Percentiles rank a stretch among this genome's conserved stretches.
Evolutionary conservation across 139 green algal species (phyloP).

Genomic region (Edaphochlamys debaryana): DNA sequence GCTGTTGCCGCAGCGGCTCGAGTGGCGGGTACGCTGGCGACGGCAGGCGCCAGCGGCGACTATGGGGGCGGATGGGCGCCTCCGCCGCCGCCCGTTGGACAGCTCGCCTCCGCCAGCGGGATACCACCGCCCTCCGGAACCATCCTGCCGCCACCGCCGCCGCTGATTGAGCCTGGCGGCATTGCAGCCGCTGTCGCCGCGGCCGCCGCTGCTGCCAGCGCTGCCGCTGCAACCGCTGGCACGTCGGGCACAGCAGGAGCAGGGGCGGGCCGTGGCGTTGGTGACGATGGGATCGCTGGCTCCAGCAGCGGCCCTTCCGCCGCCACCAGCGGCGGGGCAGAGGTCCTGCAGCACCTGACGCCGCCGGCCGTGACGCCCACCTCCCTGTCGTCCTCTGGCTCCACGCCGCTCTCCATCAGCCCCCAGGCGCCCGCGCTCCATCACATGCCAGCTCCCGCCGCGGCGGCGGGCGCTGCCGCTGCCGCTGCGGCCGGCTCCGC

Average conservation of each 20-base stretch:
- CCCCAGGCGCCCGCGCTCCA: not conserved
- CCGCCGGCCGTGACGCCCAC: constrained; percentile 16
- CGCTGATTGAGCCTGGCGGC: too few relatives aligned
- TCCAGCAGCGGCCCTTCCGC: not conserved
- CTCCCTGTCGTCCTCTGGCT: constrained; percentile 25
- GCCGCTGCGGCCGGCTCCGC: not conserved
- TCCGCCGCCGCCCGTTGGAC: too few relatives aligned
- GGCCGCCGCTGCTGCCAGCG: too few relatives aligned
- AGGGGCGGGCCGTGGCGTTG: not conserved
- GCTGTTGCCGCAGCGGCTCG: not conserved
- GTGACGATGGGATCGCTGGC: not conserved
- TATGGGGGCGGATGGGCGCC: not conserved
- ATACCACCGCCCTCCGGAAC: too few relatives aligned
- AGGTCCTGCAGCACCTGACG: constrained; percentile 31
- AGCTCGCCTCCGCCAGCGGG: too few relatives aligned
- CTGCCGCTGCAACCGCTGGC: not conserved
- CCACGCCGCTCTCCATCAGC: constrained; percentile 28
- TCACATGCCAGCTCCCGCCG: not conserved
- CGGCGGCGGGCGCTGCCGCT: not conserved
- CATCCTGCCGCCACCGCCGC: too few relatives aligned
- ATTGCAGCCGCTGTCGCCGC: not conserved
- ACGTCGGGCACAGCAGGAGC: not conserved
- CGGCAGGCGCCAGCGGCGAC: not conserved
- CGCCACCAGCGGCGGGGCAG: not conserved
- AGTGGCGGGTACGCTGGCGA: too few relatives aligned